Conservation (phyloP, 306 rosid genomes). For the Ochetophila trinervis region DNA sequence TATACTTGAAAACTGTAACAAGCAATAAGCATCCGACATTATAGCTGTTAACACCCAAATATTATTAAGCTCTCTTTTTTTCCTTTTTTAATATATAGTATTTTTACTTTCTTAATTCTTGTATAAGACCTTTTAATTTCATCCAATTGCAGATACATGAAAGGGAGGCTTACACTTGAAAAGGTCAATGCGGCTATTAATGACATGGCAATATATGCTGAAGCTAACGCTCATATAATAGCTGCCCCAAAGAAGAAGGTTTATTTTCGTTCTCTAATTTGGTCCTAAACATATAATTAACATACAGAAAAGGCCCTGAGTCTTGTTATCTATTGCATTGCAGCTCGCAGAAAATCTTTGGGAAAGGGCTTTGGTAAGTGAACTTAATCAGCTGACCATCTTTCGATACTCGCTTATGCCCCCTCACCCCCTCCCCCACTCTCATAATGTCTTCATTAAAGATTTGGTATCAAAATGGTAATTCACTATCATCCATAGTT, state of each 20-base stretch:
- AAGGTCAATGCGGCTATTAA: slow-evolving; percentile 80
- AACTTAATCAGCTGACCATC: neutral
- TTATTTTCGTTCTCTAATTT: slow-evolving; percentile 18
- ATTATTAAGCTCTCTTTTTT: no score
- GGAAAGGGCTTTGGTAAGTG: slow-evolving; percentile 87
- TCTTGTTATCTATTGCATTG: slow-evolving; percentile 27
- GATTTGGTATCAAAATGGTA: neutral
- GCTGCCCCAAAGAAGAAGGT: slow-evolving; percentile 83
- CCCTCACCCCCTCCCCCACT: neutral
- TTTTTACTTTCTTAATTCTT: neutral
- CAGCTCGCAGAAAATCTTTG: slow-evolving; percentile 77
- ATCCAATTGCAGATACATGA: slow-evolving; percentile 69
- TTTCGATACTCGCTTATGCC: neutral
- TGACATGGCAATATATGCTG: slow-evolving; percentile 85
- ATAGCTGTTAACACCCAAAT: no score
- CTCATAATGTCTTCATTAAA: neutral
- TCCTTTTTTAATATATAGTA: neutral
- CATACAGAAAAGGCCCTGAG: slow-evolving; percentile 27
- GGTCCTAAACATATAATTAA: slow-evolving; percentile 7
- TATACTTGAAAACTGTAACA: no score
- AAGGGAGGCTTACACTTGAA: slow-evolving; percentile 89
- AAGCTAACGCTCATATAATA: slow-evolving; percentile 74
- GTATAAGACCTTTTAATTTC: neutral
- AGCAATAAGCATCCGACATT: no score
- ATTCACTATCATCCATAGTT: neutral